Evolutionary conservation across 371 early-diverging fungal species (phyloP).

Genomic region (Entomophthora muscae): DNA sequence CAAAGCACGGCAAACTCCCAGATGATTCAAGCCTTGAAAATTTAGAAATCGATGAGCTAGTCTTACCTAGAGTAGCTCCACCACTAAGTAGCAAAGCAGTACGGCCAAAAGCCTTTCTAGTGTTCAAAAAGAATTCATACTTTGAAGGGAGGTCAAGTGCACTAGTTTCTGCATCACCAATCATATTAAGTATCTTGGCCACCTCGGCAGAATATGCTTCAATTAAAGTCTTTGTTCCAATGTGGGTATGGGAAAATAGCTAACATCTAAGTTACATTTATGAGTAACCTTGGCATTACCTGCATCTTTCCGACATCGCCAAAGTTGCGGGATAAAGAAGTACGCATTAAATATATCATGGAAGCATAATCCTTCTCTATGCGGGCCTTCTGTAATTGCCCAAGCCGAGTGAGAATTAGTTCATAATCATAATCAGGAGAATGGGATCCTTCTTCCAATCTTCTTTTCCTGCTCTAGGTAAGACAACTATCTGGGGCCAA

Average conservation of each 20-base stretch:
- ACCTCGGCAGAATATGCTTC: slow-evolving; percentile 71
- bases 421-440: slow-evolving; percentile 62
- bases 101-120: slow-evolving; percentile 67
- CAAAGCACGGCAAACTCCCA: slow-evolving; percentile 65
- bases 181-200: slow-evolving; percentile 42
- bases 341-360: slow-evolving; percentile 59
- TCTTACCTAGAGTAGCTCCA: slow-evolving; percentile 70
- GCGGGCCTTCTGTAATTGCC: slow-evolving; percentile 33
- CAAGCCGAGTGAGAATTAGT: slow-evolving; percentile 42
- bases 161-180: slow-evolving; percentile 33
- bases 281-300: too few species aligned
- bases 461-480: slow-evolving; percentile 50
- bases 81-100: slow-evolving; percentile 79
- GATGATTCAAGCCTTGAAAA: slow-evolving; percentile 39
- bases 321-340: slow-evolving; percentile 55
- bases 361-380: slow-evolving; percentile 27
- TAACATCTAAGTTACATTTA: too few species aligned
- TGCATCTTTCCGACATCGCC: slow-evolving; percentile 66
- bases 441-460: slow-evolving; percentile 45
- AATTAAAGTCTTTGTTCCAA: slow-evolving; percentile 64
- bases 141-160: slow-evolving; percentile 19
- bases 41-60: not conserved
- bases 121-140: slow-evolving; percentile 65
- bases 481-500: too few species aligned
- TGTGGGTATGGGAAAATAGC: slow-evolving; percentile 49